Percentiles rank a stretch among this genome's conserved stretches.
These are phyloP conservation scores for Phallus indusiatus DNA, from an alignment of 768 basidiomycete genomes.

Conservation along the genomic window DNA sequence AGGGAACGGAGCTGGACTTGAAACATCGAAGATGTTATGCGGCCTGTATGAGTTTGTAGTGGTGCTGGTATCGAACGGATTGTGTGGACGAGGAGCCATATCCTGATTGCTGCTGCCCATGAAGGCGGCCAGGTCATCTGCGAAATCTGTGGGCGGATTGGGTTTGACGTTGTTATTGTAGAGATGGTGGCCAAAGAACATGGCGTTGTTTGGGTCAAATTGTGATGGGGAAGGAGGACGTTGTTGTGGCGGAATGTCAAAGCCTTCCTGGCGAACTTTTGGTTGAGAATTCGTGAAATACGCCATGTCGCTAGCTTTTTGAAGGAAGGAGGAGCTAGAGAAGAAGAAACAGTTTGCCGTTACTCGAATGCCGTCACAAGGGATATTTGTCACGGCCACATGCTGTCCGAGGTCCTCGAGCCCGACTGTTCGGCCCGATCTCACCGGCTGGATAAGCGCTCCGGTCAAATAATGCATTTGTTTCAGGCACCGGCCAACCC, in stretches of 20 bases:
- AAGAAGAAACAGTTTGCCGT: background rate
- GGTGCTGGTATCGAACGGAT: conserved; percentile 18
- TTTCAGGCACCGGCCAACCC: background rate
- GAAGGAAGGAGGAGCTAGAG: background rate
- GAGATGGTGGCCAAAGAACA: conserved; percentile 23
- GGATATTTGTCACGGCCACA: background rate
- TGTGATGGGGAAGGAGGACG: conserved; percentile 10
- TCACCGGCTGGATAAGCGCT: background rate
- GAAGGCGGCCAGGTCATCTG: conserved; percentile 58
- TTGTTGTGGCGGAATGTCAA: conserved; percentile 38
- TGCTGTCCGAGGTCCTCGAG: background rate
- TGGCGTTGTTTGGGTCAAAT: conserved; percentile 19
- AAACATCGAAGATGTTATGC: conserved; percentile 21
- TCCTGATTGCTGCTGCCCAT: conserved; percentile 28
- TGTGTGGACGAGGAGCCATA: conserved; percentile 25
- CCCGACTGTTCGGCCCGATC: background rate
- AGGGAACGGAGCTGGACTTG: conserved; percentile 32
- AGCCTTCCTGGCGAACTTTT: conserved; percentile 64
- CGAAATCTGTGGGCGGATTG: conserved; percentile 39
- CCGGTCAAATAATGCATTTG: background rate
- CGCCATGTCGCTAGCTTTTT: background rate
- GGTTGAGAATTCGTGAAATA: conserved; percentile 19
- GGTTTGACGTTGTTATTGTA: conserved; percentile 17
- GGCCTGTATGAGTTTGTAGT: conserved; percentile 1
- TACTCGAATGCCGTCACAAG: background rate